These are phyloP conservation scores for Taiozyma sp. DNA, from an alignment of 1,139 yeast species.

Conservation along the genomic window DNA sequence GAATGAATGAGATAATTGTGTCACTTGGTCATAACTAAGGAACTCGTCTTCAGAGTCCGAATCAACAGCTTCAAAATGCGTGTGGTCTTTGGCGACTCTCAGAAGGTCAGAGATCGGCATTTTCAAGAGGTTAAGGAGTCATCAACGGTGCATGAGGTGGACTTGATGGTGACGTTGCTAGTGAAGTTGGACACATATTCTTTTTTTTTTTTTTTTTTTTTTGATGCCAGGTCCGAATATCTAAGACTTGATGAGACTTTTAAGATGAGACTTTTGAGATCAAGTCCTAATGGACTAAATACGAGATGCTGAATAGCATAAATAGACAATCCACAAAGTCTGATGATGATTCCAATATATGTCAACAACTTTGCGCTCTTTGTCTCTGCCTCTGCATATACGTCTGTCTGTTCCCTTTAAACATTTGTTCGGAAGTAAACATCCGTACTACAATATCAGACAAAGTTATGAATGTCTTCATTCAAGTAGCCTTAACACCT, in stretches of 20 bases:
- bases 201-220: not conserved
- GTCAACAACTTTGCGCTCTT: too few species aligned
- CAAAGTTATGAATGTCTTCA: not conserved
- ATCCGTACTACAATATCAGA: not conserved
- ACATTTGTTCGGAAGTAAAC: not conserved
- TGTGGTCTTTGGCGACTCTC: not conserved
- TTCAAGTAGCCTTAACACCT: slow-evolving; percentile 43
- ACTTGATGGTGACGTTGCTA: not conserved
- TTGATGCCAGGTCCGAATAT: not conserved
- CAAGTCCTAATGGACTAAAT: too few species aligned
- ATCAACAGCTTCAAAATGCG: not conserved
- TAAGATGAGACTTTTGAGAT: too few species aligned
- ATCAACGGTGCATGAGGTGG: not conserved
- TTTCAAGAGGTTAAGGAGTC: not conserved
- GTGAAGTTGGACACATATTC: not conserved
- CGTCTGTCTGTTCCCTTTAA: too few species aligned
- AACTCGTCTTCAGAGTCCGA: not conserved
- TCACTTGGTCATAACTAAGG: not conserved
- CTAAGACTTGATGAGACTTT: too few species aligned
- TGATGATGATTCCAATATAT: too few species aligned
- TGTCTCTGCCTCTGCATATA: too few species aligned
- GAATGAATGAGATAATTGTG: not conserved
- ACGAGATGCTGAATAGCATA: too few species aligned
- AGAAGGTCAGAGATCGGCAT: not conserved
- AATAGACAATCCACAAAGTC: too few species aligned